Evolutionary conservation across 208 protist genomes (phyloP).

Genomic region (Trichomonas gallinae): DNA sequence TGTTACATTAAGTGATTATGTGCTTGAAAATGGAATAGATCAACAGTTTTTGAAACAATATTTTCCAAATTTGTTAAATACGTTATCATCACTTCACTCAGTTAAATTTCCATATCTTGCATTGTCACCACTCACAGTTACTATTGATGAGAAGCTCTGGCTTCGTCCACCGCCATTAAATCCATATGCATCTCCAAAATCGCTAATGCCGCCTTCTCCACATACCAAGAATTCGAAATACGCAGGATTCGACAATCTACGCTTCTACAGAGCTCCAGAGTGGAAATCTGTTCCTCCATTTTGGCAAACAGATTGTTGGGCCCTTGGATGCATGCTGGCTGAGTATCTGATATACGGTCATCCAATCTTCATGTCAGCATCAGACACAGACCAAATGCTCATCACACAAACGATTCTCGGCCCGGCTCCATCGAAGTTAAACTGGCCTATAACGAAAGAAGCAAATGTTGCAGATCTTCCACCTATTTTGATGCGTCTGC

Average conservation of each 20-base stretch:
- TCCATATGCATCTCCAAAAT: neutral
- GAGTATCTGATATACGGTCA: neutral
- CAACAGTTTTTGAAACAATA: neutral
- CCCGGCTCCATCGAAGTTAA: neutral
- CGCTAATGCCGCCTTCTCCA: neutral
- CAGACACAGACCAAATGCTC: neutral
- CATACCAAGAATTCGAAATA: neutral
- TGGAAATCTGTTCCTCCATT: neutral
- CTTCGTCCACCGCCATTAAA: conserved; percentile 1
- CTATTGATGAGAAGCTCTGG: neutral
- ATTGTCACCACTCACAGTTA: neutral
- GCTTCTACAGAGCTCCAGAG: neutral
- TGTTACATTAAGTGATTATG: neutral
- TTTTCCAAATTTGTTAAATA: neutral
- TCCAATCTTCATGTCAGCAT: neutral
- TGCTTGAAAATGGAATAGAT: neutral
- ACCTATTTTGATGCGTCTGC: neutral
- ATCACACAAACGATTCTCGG: neutral
- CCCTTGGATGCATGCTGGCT: neutral
- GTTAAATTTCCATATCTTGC: neutral
- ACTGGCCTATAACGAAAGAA: neutral
- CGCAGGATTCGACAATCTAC: neutral
- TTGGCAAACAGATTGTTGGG: neutral
- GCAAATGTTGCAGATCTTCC: neutral
- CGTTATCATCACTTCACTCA: neutral